Evolutionary conservation across 139 green algal genomes (phyloP), one percentile per base, ranked within the genome.

Genomic region (Asterochloris sp.): DNA sequence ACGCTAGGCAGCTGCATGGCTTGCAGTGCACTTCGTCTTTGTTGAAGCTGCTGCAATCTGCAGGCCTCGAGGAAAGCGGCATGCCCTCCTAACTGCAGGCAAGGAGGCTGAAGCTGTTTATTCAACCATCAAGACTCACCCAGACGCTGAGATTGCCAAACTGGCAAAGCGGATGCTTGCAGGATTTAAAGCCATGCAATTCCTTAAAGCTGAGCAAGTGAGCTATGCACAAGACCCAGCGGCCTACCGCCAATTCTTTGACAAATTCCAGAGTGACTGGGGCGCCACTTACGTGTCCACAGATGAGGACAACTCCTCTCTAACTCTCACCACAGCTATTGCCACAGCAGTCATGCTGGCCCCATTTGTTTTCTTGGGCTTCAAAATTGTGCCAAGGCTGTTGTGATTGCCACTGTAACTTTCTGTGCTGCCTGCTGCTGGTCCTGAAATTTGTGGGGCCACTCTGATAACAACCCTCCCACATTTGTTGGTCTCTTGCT

Each of bases 131-230:
- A 76, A 89, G 74, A 81, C 83, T 14, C 92, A 95, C 78, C 82
- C 88, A 0, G 85, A 82, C 0, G 75, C 79, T 14, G 86, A 84
- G 66, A 89, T 96, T 11, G 82, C 87, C 8, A 93, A 89, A 64
- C 88, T 90, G 78, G 90, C 90, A n/a, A 90, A 90, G 82, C 86
- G 88, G n/a, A 93, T 97, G 90, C 81, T 95, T 64, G 96, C 95
- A 86, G 89, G 92, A 13, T 96, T 93, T 73, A 86, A 91, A 78
- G 91, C 93, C n/a, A 86, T 87, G 27, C 84, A 91, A 38, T 83
- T 88, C 67, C 83, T 94, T 67, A 94, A 94, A 80, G 84, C 85
- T 8, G 75, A 87, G 60, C 83, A 47, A 26, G 85, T 86, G 19
- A 64, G 66, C 12, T 82, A 88, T 62, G n/a, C 64, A 10, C 81